These are phyloP conservation scores for Fonsecaea monophora DNA, from an alignment of 2,329 filamentous ascomycete genomes.

Conservation along the genomic window DNA sequence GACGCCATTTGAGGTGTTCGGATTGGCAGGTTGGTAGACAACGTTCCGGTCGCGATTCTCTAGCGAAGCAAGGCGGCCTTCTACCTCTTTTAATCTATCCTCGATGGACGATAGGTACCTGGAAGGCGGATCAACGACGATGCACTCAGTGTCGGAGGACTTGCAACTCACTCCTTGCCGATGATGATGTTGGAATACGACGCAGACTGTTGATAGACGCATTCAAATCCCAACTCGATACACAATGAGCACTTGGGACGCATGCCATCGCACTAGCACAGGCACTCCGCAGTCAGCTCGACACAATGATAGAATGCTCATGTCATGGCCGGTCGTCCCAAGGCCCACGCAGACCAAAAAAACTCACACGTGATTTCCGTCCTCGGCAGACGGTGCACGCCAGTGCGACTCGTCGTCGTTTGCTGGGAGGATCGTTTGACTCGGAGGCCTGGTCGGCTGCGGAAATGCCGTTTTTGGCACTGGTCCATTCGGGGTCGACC, in stretches of 20 bases:
- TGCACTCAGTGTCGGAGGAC: not conserved
- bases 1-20: constrained; percentile 11
- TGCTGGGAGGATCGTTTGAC: constrained; percentile 15
- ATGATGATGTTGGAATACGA: constrained; percentile 20
- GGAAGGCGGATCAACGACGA: not conserved
- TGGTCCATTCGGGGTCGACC: constrained; percentile 15
- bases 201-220: constrained; percentile 45
- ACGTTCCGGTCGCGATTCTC: constrained; percentile 2
- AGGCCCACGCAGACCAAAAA: not conserved
- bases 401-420: constrained; percentile 24
- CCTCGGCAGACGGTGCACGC: constrained; percentile 21
- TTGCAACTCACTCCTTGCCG: constrained; percentile 22
- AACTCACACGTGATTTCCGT: constrained; percentile 26
- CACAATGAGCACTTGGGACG: constrained; percentile 53
- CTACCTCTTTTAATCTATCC: constrained; percentile 18
- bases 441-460: constrained; percentile 14
- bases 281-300: not conserved
- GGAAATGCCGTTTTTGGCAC: constrained; percentile 7
- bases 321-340: not conserved
- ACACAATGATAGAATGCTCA: not conserved
- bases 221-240: constrained; percentile 50
- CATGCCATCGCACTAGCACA: constrained; percentile 34
- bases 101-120: constrained; percentile 24
- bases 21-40: not conserved
- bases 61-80: constrained; percentile 21